A percentile compares a stretch with the other conserved stretches of the same genome.
Evolutionary conservation across 1,139 yeast species (phyloP).

Genomic region (Pichia sp.): DNA sequence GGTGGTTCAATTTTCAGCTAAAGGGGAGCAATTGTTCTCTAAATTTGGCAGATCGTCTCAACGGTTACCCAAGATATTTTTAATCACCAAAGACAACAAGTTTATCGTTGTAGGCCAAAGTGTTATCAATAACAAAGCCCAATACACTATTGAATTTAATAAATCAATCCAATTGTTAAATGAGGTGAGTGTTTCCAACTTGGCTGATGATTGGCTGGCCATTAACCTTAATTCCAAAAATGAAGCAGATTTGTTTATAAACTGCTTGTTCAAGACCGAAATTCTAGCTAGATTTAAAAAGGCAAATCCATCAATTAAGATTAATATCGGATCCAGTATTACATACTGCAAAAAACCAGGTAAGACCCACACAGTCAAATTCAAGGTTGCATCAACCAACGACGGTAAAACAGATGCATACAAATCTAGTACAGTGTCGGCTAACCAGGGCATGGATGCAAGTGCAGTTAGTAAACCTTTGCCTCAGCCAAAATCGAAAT

Average conservation of each 20-base stretch:
- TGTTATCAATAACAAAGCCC: slow-evolving; percentile 64
- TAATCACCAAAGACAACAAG: slow-evolving; percentile 48
- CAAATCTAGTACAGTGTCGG: slow-evolving; percentile 84
- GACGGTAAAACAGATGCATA: slow-evolving; percentile 55
- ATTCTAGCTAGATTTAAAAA: slow-evolving; percentile 68
- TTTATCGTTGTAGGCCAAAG: slow-evolving; percentile 65
- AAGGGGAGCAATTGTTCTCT: slow-evolving; percentile 73
- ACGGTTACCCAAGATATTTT: slow-evolving; percentile 63
- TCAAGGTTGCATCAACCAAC: slow-evolving; percentile 49
- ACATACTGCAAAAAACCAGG: slow-evolving; percentile 91
- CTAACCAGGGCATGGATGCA: slow-evolving; percentile 72
- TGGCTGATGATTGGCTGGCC: slow-evolving; percentile 93
- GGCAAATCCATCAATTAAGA: slow-evolving; percentile 47
- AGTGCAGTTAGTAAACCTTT: slow-evolving; percentile 60
- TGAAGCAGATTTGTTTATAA: slow-evolving; percentile 72
- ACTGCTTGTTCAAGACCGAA: slow-evolving; percentile 85
- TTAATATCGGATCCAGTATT: slow-evolving; percentile 66
- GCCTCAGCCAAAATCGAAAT: slow-evolving; percentile 59
- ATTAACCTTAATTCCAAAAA: slow-evolving; percentile 49
- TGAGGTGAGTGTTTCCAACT: slow-evolving; percentile 59
- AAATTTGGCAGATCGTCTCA: slow-evolving; percentile 92
- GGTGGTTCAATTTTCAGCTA: slow-evolving; percentile 63
- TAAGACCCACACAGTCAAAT: slow-evolving; percentile 65
- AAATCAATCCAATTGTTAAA: slow-evolving; percentile 55
- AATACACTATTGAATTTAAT: slow-evolving; percentile 55